Evolutionary conservation across 352 stramenopile genomes (phyloP).

Genomic region (Labyrinthula sp.): DNA sequence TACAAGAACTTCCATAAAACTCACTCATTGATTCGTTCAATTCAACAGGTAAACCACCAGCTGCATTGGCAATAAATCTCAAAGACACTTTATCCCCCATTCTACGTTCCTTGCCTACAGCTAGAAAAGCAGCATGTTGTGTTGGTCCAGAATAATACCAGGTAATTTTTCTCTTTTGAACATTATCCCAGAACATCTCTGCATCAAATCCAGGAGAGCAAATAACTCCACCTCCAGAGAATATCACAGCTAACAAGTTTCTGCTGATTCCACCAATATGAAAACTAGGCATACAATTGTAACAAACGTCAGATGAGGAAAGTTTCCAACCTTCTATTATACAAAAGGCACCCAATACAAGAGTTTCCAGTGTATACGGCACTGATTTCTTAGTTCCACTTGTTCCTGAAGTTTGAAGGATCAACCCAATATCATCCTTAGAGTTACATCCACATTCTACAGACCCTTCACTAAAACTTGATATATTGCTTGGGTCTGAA

Average conservation of each 20-base stretch:
- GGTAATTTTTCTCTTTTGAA: neutral
- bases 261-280: conserved; percentile 10
- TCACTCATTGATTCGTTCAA: neutral
- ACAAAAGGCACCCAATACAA: neutral
- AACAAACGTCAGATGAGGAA: neutral
- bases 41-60: neutral
- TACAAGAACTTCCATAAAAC: neutral
- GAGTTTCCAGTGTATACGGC: neutral
- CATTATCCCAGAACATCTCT: neutral
- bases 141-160: conserved; percentile 14
- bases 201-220: neutral
- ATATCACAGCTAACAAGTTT: conserved; percentile 1
- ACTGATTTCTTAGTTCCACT: conserved; percentile 2
- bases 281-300: conserved; percentile 13
- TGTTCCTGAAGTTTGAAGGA: neutral
- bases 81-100: neutral
- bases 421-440: too few species aligned
- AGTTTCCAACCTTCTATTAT: neutral
- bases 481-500: too few species aligned
- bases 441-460: too few species aligned
- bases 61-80: neutral
- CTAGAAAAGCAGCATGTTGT: neutral
- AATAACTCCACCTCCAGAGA: neutral
- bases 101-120: neutral
- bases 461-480: too few species aligned